A percentile compares a stretch with the other conserved stretches of the same genome.
phyloP scores from a whole-genome alignment of 208 protist genomes.

The Trypanosoma grayi region DNA sequence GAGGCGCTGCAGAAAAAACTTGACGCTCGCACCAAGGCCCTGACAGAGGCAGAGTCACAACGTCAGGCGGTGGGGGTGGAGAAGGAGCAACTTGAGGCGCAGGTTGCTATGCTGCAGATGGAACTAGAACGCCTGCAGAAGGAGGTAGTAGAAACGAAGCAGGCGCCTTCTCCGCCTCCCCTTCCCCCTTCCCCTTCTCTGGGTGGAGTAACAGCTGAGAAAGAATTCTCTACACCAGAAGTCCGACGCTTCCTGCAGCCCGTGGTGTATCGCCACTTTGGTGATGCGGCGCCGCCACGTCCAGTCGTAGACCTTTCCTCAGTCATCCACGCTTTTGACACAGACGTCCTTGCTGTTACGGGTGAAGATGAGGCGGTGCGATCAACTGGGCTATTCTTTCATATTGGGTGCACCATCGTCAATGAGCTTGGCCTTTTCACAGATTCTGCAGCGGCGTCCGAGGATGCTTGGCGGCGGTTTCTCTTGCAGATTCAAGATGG shows the following conservation, averaged over 20 bases:
- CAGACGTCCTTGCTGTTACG: not conserved
- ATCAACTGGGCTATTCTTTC: slow-evolving; percentile 14
- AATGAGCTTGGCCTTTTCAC: slow-evolving; percentile 7
- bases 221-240: no score
- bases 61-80: not conserved
- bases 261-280: not conserved
- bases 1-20: not conserved
- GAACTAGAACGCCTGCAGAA: not conserved
- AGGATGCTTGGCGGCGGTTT: slow-evolving; percentile 5
- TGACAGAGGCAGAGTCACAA: not conserved
- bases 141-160: not conserved
- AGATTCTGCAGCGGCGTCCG: not conserved
- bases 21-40: not conserved
- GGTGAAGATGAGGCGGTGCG: not conserved
- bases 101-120: not conserved
- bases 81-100: not conserved
- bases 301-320: not conserved
- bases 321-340: slow-evolving; percentile 2
- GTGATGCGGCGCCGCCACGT: not conserved
- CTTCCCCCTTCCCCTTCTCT: not conserved
- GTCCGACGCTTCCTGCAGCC: slow-evolving; percentile 8
- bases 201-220: no score
- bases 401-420: slow-evolving; percentile 18
- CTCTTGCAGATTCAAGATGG: not conserved
- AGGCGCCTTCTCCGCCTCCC: not conserved